Evolutionary conservation across 2,329 filamentous ascomycete species (phyloP).

Genomic region (Zasmidium angulare): DNA sequence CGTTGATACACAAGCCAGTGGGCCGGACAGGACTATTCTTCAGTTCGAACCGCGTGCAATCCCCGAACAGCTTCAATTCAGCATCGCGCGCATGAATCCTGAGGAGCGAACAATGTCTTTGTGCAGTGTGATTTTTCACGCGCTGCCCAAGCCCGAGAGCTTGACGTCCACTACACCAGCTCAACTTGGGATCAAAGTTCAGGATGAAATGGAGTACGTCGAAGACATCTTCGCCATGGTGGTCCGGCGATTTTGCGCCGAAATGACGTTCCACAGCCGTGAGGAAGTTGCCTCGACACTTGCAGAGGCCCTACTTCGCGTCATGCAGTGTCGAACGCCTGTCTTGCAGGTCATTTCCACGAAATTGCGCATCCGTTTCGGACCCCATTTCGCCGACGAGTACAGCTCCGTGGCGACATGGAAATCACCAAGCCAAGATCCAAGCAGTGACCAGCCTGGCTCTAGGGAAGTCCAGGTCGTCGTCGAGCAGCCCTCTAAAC

Average conservation of each 20-base stretch:
- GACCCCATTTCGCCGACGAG: neutral
- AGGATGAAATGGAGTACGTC: neutral
- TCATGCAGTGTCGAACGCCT: constrained; percentile 1
- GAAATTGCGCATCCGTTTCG: neutral
- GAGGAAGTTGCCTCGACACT: neutral
- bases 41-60: no score
- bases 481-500: neutral
- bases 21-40: no score
- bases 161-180: neutral
- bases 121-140: neutral
- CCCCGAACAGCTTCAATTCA: no score
- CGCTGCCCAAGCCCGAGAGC: neutral
- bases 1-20: no score
- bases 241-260: neutral
- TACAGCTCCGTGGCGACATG: neutral
- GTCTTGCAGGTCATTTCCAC: neutral
- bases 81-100: no score
- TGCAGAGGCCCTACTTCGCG: constrained; percentile 5
- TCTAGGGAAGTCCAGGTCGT: neutral
- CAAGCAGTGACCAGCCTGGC: neutral
- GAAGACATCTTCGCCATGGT: neutral
- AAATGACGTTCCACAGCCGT: neutral
- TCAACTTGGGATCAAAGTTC: neutral
- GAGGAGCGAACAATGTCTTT: no score
- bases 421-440: neutral